These are phyloP conservation scores for Monilinia vaccinii-corymbosi DNA, from an alignment of 2,329 filamentous ascomycete species.

Conservation along the genomic window DNA sequence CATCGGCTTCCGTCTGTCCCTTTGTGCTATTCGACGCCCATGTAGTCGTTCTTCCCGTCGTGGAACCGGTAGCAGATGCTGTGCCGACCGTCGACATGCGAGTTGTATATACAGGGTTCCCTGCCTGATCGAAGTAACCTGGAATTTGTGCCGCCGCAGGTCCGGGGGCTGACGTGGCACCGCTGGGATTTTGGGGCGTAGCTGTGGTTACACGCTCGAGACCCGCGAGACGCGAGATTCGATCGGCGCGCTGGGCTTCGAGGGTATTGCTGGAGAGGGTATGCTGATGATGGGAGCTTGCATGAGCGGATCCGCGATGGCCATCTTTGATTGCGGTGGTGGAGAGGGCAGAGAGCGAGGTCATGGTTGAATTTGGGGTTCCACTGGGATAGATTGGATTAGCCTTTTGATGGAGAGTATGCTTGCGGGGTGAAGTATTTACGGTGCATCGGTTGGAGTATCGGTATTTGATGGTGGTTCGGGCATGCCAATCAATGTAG, in stretches of 20 bases:
- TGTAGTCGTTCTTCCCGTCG: slow-evolving; percentile 51
- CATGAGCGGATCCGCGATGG: slow-evolving; percentile 69
- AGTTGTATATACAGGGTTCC: slow-evolving; percentile 55
- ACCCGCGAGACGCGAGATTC: slow-evolving; percentile 90
- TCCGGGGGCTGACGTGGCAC: slow-evolving; percentile 25
- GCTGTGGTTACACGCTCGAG: slow-evolving; percentile 78
- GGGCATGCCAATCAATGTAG: slow-evolving; percentile 72
- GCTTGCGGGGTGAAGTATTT: slow-evolving; percentile 27
- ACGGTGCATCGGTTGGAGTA: slow-evolving; percentile 87
- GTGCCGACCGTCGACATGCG: slow-evolving; percentile 87
- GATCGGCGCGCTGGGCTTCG: slow-evolving; percentile 86
- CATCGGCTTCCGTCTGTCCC: slow-evolving; percentile 44
- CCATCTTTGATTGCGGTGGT: slow-evolving; percentile 96
- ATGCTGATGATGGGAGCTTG: slow-evolving; percentile 48
- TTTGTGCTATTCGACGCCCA: slow-evolving; percentile 55
- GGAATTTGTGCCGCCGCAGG: slow-evolving; percentile 34
- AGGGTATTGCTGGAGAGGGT: slow-evolving; percentile 61
- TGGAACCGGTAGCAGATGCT: slow-evolving; percentile 76
- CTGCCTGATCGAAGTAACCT: slow-evolving; percentile 73
- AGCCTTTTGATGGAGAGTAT: slow-evolving; percentile 15
- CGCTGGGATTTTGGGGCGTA: slow-evolving; percentile 36
- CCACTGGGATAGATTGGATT: slow-evolving; percentile 46
- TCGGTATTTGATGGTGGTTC: slow-evolving; percentile 73
- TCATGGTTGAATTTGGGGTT: slow-evolving; percentile 87
- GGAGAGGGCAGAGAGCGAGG: slow-evolving; percentile 81